phyloP scores from a whole-genome alignment of 805 yeast species.

The Wickerhamomyces ciferrii region DNA sequence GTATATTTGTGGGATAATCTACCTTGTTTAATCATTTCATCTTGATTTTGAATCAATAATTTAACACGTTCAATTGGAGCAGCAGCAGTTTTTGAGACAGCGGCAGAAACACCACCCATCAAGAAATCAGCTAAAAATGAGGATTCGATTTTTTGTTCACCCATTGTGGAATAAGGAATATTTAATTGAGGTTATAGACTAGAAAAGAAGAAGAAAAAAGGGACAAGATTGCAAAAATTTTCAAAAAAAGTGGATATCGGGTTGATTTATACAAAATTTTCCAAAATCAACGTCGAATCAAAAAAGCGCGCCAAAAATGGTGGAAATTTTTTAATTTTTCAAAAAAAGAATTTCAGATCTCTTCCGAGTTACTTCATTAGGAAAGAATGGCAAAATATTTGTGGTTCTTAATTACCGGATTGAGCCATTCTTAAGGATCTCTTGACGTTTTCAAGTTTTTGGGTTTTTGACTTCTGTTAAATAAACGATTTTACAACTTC shows the following conservation, averaged over 20 bases:
- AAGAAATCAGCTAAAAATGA: constrained; percentile 62
- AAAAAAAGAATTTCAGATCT: not conserved
- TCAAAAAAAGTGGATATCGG: constrained; percentile 1
- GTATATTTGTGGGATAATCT: constrained; percentile 81
- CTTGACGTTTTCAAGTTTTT: not conserved
- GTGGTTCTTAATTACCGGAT: not conserved
- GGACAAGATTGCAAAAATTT: constrained; percentile 3
- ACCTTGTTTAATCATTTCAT: constrained; percentile 97
- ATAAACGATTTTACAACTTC: not conserved
- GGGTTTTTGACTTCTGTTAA: too few species aligned
- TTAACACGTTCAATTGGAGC: constrained; percentile 98
- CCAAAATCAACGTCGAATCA: not conserved
- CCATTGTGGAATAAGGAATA: constrained; percentile 11
- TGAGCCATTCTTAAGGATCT: not conserved
- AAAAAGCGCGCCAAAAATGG: not conserved
- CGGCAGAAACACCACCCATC: constrained; percentile 99
- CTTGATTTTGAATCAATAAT: constrained; percentile 95
- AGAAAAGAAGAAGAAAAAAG: not conserved
- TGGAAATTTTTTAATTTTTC: not conserved
- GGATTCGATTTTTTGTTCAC: constrained; percentile 32
- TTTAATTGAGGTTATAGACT: constrained; percentile 2
- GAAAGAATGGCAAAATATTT: not conserved
- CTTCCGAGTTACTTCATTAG: not conserved
- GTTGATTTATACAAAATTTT: constrained; percentile 1
- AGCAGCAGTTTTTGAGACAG: constrained; percentile 96